Percentiles rank a stretch among this genome's conserved stretches.
Conservation (phyloP, 2,329 filamentous ascomycete genomes). For the Hypoxylon sp. region DNA sequence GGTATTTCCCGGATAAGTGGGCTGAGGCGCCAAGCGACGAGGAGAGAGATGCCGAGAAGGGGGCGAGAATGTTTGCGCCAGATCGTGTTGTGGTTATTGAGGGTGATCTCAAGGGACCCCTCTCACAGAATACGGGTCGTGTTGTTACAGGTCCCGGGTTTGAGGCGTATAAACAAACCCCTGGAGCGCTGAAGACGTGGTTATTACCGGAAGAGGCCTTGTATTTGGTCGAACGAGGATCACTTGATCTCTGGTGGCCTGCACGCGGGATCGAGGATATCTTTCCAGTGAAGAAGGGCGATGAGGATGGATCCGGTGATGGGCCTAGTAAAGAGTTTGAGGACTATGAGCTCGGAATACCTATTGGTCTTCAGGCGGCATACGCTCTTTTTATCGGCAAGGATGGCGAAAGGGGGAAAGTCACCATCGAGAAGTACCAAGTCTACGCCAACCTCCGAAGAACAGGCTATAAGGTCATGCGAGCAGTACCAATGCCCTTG, state of each 20-base stretch:
- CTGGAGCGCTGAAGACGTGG: constrained; percentile 78
- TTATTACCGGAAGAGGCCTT: constrained; percentile 92
- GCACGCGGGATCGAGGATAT: constrained; percentile 65
- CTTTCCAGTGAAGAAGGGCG: constrained; percentile 57
- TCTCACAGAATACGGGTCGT: constrained; percentile 83
- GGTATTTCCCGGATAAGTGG: constrained; percentile 79
- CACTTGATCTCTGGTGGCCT: constrained; percentile 89
- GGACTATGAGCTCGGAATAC: constrained; percentile 76
- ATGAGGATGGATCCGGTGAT: constrained; percentile 46
- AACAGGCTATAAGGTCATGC: constrained; percentile 83
- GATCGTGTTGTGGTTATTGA: constrained; percentile 77
- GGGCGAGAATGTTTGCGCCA: constrained; percentile 56
- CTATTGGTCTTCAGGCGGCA: constrained; percentile 90
- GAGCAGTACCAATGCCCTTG: constrained; percentile 67
- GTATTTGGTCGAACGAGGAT: constrained; percentile 89
- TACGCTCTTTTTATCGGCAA: constrained; percentile 87
- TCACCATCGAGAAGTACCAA: constrained; percentile 83
- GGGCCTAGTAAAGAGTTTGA: constrained; percentile 41
- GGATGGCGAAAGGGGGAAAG: constrained; percentile 72
- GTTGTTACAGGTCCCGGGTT: constrained; percentile 63
- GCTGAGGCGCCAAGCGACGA: constrained; percentile 46
- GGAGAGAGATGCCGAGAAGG: constrained; percentile 35
- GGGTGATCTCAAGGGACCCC: constrained; percentile 76
- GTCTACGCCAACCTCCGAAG: constrained; percentile 90
- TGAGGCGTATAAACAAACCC: constrained; percentile 64